Percentiles rank a stretch among this genome's conserved stretches.
Conservation (phyloP, 176 grass and related monocot species). For the Bothriochloa decipiens region DNA sequence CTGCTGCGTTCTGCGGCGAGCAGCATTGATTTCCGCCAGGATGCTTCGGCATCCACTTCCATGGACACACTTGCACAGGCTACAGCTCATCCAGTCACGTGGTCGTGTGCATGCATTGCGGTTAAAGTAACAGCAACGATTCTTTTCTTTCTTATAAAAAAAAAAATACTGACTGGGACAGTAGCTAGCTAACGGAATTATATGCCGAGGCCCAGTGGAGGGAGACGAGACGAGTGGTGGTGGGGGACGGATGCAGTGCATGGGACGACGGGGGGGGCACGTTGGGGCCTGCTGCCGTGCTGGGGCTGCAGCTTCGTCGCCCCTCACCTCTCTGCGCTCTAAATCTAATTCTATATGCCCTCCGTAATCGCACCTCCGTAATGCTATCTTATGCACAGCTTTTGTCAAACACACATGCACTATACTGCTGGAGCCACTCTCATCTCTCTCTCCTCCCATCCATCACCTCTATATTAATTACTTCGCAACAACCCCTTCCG, state of each 20-base stretch:
- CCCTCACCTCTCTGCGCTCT: background rate
- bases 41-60: constrained; percentile 48
- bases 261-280: constrained; percentile 59
- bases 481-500: constrained; percentile 34
- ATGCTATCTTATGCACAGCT: constrained; percentile 31
- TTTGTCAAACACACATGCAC: constrained; percentile 60
- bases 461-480: constrained; percentile 37
- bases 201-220: background rate
- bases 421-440: no score
- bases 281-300: constrained; percentile 57
- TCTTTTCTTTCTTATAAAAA: background rate
- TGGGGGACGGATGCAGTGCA: constrained; percentile 58
- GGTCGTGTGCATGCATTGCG: constrained; percentile 32
- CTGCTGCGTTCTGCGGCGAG: background rate
- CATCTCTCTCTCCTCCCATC: background rate
- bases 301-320: constrained; percentile 55
- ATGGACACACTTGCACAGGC: constrained; percentile 47
- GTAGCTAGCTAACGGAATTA: constrained; percentile 39
- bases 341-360: constrained; percentile 37
- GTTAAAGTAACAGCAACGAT: constrained; percentile 46
- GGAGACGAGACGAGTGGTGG: no score
- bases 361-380: constrained; percentile 48
- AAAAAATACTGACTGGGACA: constrained; percentile 32
- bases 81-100: constrained; percentile 65
- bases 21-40: constrained; percentile 44